phyloP scores from a whole-genome alignment of 2,329 filamentous ascomycete genomes.

The Calonectria naviculata region DNA sequence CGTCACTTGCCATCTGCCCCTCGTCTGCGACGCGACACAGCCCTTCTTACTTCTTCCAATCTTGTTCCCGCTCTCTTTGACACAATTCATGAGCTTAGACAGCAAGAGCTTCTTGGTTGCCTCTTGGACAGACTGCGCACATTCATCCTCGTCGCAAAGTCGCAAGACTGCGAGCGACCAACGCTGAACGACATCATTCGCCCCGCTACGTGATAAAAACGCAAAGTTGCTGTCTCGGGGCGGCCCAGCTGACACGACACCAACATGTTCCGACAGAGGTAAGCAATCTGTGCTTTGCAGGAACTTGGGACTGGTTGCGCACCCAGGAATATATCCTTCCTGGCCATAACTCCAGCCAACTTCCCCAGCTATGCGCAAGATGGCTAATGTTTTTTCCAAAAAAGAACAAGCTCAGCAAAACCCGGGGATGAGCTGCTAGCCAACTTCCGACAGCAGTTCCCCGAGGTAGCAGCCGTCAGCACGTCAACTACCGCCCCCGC shows the following conservation, averaged over 20 bases:
- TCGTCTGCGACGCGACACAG: slow-evolving; percentile 17
- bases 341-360: background rate
- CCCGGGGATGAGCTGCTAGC: slow-evolving; percentile 86
- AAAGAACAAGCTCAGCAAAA: slow-evolving; percentile 83
- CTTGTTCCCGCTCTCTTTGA: slow-evolving; percentile 11
- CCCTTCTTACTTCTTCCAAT: background rate
- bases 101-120: background rate
- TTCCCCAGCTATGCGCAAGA: background rate
- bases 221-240: slow-evolving; percentile 30
- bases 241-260: slow-evolving; percentile 31
- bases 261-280: slow-evolving; percentile 46
- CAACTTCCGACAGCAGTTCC: slow-evolving; percentile 86
- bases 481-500: slow-evolving; percentile 55
- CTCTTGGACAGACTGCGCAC: slow-evolving; percentile 19
- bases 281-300: slow-evolving; percentile 12
- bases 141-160: slow-evolving; percentile 15
- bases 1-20: slow-evolving; percentile 12
- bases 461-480: slow-evolving; percentile 72
- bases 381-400: background rate
- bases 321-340: background rate
- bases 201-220: slow-evolving; percentile 23
- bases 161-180: slow-evolving; percentile 14
- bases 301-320: background rate
- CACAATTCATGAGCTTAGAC: slow-evolving; percentile 25
- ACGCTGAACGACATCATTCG: slow-evolving; percentile 12